Evolutionary conservation across 140 eudicot genomes (phyloP).

Genomic region (Senecio squalidus): DNA sequence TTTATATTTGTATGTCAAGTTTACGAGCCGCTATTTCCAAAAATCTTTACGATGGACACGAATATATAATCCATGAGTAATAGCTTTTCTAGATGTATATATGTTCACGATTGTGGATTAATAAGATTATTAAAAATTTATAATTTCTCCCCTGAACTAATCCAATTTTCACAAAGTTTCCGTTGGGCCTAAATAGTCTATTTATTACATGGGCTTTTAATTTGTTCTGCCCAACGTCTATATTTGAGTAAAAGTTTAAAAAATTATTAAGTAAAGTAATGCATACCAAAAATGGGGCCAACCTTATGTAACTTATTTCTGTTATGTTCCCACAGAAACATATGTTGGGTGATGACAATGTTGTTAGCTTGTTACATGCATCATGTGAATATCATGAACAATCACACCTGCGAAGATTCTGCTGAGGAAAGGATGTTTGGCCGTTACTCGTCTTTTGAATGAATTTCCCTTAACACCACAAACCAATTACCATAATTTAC

Average conservation of each 20-base stretch:
- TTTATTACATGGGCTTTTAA: no score
- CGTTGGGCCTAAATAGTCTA: no score
- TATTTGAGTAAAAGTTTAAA: no score
- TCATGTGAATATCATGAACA: conserved; percentile 38
- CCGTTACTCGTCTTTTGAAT: conserved; percentile 29
- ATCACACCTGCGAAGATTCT: conserved; percentile 47
- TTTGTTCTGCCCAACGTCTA: not conserved
- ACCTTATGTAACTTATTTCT: conserved; percentile 35
- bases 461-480: not conserved
- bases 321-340: conserved; percentile 30
- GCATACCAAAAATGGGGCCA: conserved; percentile 29
- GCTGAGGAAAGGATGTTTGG: conserved; percentile 42
- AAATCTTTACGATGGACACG: no score
- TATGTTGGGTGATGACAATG: conserved; percentile 38
- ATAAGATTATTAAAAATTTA: no score
- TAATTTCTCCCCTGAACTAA: no score
- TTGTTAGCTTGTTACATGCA: conserved; percentile 36
- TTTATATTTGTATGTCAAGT: no score
- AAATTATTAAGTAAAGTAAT: conserved; percentile 1
- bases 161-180: no score
- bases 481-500: not conserved
- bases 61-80: no score
- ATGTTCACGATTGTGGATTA: no score
- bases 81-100: no score
- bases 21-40: no score